phyloP scores from a whole-genome alignment of 306 rosid species.

The Sindora glabra region DNA sequence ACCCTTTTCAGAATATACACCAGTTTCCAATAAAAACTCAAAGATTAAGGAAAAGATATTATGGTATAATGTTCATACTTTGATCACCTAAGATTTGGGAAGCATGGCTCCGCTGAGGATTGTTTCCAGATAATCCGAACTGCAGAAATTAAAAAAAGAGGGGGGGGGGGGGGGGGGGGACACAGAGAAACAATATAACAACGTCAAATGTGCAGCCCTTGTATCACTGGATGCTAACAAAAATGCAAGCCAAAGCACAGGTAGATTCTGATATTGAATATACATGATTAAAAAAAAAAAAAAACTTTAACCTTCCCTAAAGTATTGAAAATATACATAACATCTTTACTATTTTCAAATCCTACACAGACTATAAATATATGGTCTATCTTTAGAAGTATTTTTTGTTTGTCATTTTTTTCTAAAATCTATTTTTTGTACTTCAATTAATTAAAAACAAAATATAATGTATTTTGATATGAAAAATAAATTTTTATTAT shows the following conservation, averaged over 20 bases:
- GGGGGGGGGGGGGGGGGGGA: too few relatives aligned
- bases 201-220: constrained; percentile 10
- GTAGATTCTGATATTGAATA: constrained; percentile 1
- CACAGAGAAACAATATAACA: too few relatives aligned
- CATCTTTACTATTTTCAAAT: too few relatives aligned
- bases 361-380: too few relatives aligned
- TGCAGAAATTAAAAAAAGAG: constrained; percentile 24
- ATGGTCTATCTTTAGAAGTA: too few relatives aligned
- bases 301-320: background rate
- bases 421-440: too few relatives aligned
- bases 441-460: too few relatives aligned
- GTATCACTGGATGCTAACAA: background rate
- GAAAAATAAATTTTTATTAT: too few relatives aligned
- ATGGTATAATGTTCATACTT: constrained; percentile 40
- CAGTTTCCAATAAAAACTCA: background rate
- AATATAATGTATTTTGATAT: too few relatives aligned
- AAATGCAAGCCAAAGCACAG: background rate
- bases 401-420: too few relatives aligned
- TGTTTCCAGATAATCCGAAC: constrained; percentile 71
- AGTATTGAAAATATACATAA: too few relatives aligned
- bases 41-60: background rate
- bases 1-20: background rate
- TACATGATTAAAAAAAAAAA: background rate
- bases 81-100: constrained; percentile 80
- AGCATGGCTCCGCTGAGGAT: constrained; percentile 73